Base-by-base conservation (phyloP, 176 grass and related monocot species). In the Poa pratensis region DNA sequence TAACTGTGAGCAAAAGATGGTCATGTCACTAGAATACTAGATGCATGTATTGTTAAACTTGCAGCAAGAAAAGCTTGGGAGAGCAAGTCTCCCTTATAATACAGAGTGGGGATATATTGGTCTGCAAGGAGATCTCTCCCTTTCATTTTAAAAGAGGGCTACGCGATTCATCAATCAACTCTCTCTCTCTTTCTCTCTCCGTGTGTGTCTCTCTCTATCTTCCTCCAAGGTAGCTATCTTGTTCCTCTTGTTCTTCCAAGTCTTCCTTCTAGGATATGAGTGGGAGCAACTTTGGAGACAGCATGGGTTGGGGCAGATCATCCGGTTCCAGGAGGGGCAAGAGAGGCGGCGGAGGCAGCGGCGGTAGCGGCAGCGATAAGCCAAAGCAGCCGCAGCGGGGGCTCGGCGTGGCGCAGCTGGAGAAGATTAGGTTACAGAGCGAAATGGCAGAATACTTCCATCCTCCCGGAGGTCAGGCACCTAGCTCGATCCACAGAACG, bases 351-450 rank as follows among this genome's bases (percentile, higher is more conserved):
- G 37, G 73, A 46, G 20, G 88, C 11, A 27, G 76, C 57, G 32
- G 82, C 2, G 72, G 46, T 23, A 50, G 70, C 62, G 58, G 60
- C n/a, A 42, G 59, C 14, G 85, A 92, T 69, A 94, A 90, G 73
- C 90, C 90, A 34, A 94, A 91, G 90, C 93, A 90, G 82, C 93
- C 93, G 14, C 93, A 94, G 68, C 80, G 93, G 17, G 93, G 93
- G 27, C 88, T 94, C 9, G 93, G 93, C 2, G 93, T 94, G 34
- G 93, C 93, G 59, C 87, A 94, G 86, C 75, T 94, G 35, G 93
- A 94, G 87, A 94, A 94, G 87, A 94, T 94, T 84, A 92, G 93
- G 77, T 72, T 94, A 68, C 93, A 94, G 74, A 86, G 85, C 61
- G 93, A 94, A 87, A 94, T 94, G 93, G 93, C 82, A 3, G 93